A percentile compares a stretch with the other conserved stretches of the same genome.
These are phyloP conservation scores for Myochromella boudieri DNA, from an alignment of 768 basidiomycete genomes.

Conservation along the genomic window DNA sequence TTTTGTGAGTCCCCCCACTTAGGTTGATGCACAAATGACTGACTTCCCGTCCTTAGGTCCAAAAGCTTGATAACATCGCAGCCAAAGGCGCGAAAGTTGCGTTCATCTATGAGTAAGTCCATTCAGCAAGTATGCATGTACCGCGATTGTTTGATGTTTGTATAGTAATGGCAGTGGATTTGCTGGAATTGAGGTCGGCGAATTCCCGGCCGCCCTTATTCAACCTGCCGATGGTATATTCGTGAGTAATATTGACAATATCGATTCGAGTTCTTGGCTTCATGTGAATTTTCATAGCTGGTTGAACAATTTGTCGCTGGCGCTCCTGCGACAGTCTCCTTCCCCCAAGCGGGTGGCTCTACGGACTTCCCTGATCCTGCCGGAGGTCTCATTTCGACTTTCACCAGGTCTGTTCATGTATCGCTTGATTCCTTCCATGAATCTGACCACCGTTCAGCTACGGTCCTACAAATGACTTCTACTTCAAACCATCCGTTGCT, in stretches of 20 bases:
- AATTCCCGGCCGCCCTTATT: slow-evolving; percentile 50
- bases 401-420: slow-evolving; percentile 33
- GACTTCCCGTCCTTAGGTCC: slow-evolving; percentile 25
- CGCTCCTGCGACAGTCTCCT: slow-evolving; percentile 38
- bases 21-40: background rate
- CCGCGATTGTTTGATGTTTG: background rate
- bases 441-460: slow-evolving; percentile 30
- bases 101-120: slow-evolving; percentile 55
- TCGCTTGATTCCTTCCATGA: background rate
- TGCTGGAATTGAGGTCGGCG: slow-evolving; percentile 38
- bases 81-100: slow-evolving; percentile 50
- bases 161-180: slow-evolving; percentile 51
- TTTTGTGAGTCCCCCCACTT: slow-evolving; percentile 35
- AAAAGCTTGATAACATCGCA: slow-evolving; percentile 52
- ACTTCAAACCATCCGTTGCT: slow-evolving; percentile 53
- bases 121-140: background rate
- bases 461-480: slow-evolving; percentile 61
- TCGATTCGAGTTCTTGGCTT: background rate
- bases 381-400: slow-evolving; percentile 57
- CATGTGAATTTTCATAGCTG: slow-evolving; percentile 31
- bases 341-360: slow-evolving; percentile 45
- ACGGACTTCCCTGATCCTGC: slow-evolving; percentile 45
- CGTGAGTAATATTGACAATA: slow-evolving; percentile 24
- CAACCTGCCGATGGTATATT: slow-evolving; percentile 55
- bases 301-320: slow-evolving; percentile 50